Conservation (phyloP, 2,329 filamentous ascomycete species). For the Fusarium sororula region DNA sequence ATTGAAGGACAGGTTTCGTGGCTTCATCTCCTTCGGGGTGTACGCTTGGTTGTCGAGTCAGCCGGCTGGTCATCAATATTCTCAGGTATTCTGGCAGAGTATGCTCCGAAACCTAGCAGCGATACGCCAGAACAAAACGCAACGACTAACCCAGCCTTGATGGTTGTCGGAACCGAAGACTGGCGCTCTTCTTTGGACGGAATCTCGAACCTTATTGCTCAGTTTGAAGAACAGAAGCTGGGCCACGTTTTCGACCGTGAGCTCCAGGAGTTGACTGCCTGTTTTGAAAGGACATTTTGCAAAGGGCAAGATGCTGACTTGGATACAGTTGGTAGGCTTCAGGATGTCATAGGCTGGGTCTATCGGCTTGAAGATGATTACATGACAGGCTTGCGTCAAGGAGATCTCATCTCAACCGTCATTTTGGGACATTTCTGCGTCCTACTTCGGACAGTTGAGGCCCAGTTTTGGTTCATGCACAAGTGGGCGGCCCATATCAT, state of each 20-base stretch:
- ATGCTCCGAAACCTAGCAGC: background rate
- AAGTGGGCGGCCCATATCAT: background rate
- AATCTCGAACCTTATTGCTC: background rate
- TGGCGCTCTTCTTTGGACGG: background rate
- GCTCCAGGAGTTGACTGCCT: background rate
- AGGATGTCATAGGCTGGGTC: background rate
- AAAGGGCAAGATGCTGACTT: background rate
- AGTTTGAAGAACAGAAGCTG: background rate
- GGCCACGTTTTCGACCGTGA: background rate
- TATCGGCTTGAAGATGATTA: background rate
- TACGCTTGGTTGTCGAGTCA: background rate
- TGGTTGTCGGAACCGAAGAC: background rate
- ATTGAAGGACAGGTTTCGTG: background rate
- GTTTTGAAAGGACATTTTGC: background rate
- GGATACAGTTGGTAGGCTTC: background rate
- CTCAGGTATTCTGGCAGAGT: background rate
- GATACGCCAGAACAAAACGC: rapidly evolving
- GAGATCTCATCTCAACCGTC: background rate
- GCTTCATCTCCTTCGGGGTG: background rate
- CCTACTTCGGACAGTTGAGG: background rate
- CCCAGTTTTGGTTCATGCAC: background rate
- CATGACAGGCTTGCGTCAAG: background rate
- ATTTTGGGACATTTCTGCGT: background rate
- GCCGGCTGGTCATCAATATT: background rate
- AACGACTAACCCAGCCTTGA: background rate